Evolutionary conservation across 2,329 filamentous ascomycete genomes (phyloP), one percentile per base, ranked within the genome.

Genomic region (Ceratocystis alfenasii): DNA sequence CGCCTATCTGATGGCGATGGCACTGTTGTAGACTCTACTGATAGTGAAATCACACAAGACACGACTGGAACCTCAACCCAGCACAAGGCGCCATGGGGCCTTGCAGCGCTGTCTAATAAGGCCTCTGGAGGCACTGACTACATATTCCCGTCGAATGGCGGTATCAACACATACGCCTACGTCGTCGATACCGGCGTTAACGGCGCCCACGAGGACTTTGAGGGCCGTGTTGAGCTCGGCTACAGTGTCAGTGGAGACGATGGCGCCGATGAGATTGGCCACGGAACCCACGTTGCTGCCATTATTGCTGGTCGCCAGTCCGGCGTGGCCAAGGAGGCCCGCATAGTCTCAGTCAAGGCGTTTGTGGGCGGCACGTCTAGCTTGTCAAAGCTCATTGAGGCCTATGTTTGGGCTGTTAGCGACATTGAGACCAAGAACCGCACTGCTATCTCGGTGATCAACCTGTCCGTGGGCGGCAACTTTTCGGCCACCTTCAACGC

Each of bases 1-100:
- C 61, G 65, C 12, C 65, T 66, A 3, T 66, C 65, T 1, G 55
- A 57, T 17, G 62, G 60, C 30, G 55, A 67, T 20, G 65, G 65
- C 25, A 61, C 55, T 8, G 45, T 64, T 15, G 53, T 64, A 7
- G 36, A 45, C 25, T 22, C 63, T 17, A 64, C 53, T 53, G 22
- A 22, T 3, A 55, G 53, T 28, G 62, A 60, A 33, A 64, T 67
- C 8, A 62, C 65, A 10, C 33, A 28, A 10, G 46, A 65, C 45
- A 67, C 62, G 5, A 44, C n/a, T 22, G 65, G 69, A 90, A 90
- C 90, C 95, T 95, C 64, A 1, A 74, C 71, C 7, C 73, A 76
- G 70, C 61, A 15, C 8, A 60, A 69, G 65, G 71, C 73, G 33
- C 62, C 74, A n/a, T 75, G 73, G 72, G 73, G 74, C 41, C 71